Conservation (phyloP, 208 protist genomes). For the Crithidia mellificae region DNA sequence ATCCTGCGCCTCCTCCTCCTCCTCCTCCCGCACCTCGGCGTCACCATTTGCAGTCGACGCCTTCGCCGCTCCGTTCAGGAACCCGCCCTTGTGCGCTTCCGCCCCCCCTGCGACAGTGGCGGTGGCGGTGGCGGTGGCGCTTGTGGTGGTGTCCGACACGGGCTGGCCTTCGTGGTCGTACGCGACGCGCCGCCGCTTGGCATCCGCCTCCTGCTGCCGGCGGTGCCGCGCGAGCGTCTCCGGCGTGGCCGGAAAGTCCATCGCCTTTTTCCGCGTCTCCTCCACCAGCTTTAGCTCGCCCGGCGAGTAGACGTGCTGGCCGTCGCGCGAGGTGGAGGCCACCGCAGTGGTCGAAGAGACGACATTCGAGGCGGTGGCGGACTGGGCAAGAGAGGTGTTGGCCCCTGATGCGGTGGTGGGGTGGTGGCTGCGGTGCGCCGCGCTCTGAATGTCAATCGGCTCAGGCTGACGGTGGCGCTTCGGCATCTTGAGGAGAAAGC, state of each 20-base stretch:
- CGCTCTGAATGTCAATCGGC: constrained; percentile 39
- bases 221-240: constrained; percentile 27
- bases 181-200: constrained; percentile 15
- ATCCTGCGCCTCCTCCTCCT: constrained; percentile 7
- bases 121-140: background rate
- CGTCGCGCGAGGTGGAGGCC: background rate
- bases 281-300: constrained; percentile 26
- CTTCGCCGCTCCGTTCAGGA: too few relatives aligned
- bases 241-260: constrained; percentile 39
- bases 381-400: constrained; percentile 1
- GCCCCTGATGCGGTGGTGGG: background rate
- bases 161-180: constrained; percentile 31
- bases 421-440: constrained; percentile 14
- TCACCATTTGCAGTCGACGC: too few relatives aligned
- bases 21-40: constrained; percentile 7
- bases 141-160: background rate
- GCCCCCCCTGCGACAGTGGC: background rate
- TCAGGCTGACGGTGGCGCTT: constrained; percentile 81
- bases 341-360: background rate
- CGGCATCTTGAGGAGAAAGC: constrained; percentile 41
- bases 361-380: background rate
- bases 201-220: constrained; percentile 22
- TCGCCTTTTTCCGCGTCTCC: constrained; percentile 17
- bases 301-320: constrained; percentile 17
- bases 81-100: background rate